Percentiles rank a stretch among this genome's conserved stretches.
These are phyloP conservation scores for Paramecium octaurelia DNA, from an alignment of 73 alveolate genomes.

Conservation along the genomic window DNA sequence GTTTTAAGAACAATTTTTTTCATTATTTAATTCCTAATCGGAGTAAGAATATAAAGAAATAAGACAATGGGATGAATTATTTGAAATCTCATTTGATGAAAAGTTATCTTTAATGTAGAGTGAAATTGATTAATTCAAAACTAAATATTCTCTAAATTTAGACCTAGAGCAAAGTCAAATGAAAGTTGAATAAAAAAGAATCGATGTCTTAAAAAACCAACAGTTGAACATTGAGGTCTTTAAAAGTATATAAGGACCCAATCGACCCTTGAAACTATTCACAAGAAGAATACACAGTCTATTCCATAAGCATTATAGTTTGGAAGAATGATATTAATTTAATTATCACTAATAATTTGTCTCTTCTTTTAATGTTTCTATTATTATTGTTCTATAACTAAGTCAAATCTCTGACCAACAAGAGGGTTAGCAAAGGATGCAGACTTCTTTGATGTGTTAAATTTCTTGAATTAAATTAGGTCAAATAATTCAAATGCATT, in stretches of 20 bases:
- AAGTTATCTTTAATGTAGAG: background rate
- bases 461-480: no score
- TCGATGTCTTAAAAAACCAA: background rate
- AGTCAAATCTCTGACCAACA: no score
- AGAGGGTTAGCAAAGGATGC: no score
- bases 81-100: background rate
- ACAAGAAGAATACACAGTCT: background rate
- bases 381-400: no score
- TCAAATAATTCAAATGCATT: no score
- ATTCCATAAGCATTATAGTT: background rate
- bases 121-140: background rate
- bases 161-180: no score
- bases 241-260: background rate
- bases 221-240: background rate
- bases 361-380: background rate
- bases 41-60: background rate
- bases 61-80: background rate
- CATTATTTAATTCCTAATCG: background rate
- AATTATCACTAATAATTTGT: no score
- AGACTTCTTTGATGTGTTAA: no score
- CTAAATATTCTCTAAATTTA: background rate
- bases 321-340: background rate
- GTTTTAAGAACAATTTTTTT: background rate
- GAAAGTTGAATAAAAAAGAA: background rate
- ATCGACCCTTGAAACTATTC: background rate